These are phyloP conservation scores for Chaetomiaceae sp. DNA, from an alignment of 2,329 filamentous ascomycete genomes.

Conservation along the genomic window DNA sequence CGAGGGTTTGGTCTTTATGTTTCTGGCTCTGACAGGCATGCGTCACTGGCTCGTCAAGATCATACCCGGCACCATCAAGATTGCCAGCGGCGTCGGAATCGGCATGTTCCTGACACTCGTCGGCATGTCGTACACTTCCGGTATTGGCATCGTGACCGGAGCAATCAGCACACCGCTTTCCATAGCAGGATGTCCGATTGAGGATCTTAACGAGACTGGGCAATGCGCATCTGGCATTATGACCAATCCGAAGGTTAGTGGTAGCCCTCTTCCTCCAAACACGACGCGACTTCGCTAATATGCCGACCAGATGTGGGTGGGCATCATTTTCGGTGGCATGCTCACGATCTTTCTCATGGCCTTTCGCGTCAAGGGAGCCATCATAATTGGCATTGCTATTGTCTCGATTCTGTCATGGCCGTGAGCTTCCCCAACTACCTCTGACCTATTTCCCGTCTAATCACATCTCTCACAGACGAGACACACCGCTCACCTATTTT, in stretches of 20 bases:
- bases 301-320: slow-evolving; percentile 70
- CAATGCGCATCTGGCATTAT: slow-evolving; percentile 61
- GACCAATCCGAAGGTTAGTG: slow-evolving; percentile 61
- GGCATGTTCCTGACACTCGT: slow-evolving; percentile 61
- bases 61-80: slow-evolving; percentile 62
- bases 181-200: slow-evolving; percentile 66
- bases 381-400: slow-evolving; percentile 67
- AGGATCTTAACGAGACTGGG: slow-evolving; percentile 47
- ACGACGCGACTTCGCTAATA: background rate
- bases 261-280: slow-evolving; percentile 14
- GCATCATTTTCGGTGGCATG: slow-evolving; percentile 74
- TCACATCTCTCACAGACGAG: slow-evolving; percentile 43
- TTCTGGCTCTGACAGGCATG: slow-evolving; percentile 63
- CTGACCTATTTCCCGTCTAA: background rate
- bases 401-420: slow-evolving; percentile 75
- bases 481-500: slow-evolving; percentile 69
- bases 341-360: slow-evolving; percentile 77
- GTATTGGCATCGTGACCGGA: slow-evolving; percentile 78
- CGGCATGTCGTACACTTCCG: slow-evolving; percentile 70
- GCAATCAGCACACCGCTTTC: slow-evolving; percentile 65
- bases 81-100: slow-evolving; percentile 61
- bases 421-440: slow-evolving; percentile 35
- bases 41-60: slow-evolving; percentile 68
- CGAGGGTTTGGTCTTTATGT: slow-evolving; percentile 61
- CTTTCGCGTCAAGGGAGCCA: slow-evolving; percentile 69